Evolutionary conservation across 225 moss, liverwort and hornwort genomes (phyloP), one percentile per base, ranked within the genome.

Genomic region (Physcomitrellopsis africana): DNA sequence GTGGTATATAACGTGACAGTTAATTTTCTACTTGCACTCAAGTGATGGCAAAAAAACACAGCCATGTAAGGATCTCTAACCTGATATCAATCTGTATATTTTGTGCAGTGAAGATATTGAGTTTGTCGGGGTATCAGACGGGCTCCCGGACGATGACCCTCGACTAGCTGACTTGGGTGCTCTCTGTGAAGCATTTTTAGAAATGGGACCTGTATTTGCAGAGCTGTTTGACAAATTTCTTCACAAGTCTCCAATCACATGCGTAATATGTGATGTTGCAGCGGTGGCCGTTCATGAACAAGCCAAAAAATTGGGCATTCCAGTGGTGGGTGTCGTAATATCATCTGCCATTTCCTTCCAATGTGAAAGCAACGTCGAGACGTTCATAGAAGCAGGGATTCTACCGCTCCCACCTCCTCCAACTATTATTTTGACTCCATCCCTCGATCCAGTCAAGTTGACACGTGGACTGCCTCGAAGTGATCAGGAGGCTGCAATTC

Each of bases 321-420:
- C 74, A 8, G 51, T 74, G 14, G 74, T 74, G 55, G 69, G 63
- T 20, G 37, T 80, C n/a, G 55, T 4, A 12, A 74, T 73, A 12
- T 44, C 80, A 9, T 74, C 80, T 49, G 74, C 74, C 43, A 61
- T 80, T 27, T 68, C 74, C 46, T n/a, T 68, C 29, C 69, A 80
- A 11, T 74, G 61, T 63, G 2, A 8, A 3, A 53, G 47, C 55
- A 61, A 74, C 54, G 24, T 74, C 16, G 42, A 45, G 8, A 7
- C 60, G 29, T 56, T 59, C 24, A 22, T 63, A 51, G 69, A 54
- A 15, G 53, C 68, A 48, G 80, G 75, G 37, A 3, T 75, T 17
- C 75, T 74, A 4, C 80, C 69, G 7, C 17, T 80, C 8, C 74
- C 69, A 12, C n/a, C n/a, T n/a, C 80, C 68, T 63, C 54, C 55